Percentiles rank a stretch among this genome's conserved stretches.
Evolutionary conservation across 495 filamentous ascomycete genomes (phyloP).

Genomic region (Tuber borchii): DNA sequence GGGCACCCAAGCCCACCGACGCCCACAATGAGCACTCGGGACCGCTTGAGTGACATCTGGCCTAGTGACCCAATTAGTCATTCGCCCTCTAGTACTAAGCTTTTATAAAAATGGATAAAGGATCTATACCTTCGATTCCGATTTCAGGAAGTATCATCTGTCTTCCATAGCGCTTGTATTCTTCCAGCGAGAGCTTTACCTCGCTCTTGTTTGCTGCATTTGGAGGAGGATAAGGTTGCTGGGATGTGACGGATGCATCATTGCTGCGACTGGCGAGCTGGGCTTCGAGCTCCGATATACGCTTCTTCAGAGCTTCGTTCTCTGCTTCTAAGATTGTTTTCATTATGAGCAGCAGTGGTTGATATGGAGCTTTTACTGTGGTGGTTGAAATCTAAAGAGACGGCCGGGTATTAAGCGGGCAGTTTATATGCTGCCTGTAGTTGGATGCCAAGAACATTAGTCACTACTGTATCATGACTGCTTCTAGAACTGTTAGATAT

Average conservation of each 20-base stretch:
- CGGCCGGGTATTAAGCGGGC: not conserved
- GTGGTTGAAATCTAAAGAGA: not conserved
- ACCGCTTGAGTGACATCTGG: slow-evolving; percentile 66
- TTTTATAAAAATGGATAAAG: not conserved
- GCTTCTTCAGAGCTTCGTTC: slow-evolving; percentile 16
- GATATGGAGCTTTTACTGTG: not conserved
- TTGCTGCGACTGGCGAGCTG: slow-evolving; percentile 6
- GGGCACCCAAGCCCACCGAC: slow-evolving; percentile 87
- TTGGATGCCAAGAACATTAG: not conserved
- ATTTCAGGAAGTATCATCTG: slow-evolving; percentile 87
- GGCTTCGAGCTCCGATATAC: slow-evolving; percentile 29
- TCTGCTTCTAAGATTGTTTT: slow-evolving; percentile 15
- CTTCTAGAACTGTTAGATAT: not conserved
- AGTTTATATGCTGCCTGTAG: not conserved
- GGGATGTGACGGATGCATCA: not conserved
- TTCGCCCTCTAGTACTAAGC: not conserved
- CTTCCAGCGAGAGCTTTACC: slow-evolving; percentile 60
- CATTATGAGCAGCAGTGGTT: not conserved
- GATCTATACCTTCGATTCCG: slow-evolving; percentile 60
- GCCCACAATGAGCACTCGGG: slow-evolving; percentile 78
- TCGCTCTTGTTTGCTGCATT: slow-evolving; percentile 32
- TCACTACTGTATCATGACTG: not conserved
- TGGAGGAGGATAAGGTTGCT: not conserved
- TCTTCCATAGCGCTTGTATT: slow-evolving; percentile 80
- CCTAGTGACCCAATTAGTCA: slow-evolving; percentile 47